Evolutionary conservation across 2,329 filamentous ascomycete genomes (phyloP).

Genomic region (Talaromyces marneffei): DNA sequence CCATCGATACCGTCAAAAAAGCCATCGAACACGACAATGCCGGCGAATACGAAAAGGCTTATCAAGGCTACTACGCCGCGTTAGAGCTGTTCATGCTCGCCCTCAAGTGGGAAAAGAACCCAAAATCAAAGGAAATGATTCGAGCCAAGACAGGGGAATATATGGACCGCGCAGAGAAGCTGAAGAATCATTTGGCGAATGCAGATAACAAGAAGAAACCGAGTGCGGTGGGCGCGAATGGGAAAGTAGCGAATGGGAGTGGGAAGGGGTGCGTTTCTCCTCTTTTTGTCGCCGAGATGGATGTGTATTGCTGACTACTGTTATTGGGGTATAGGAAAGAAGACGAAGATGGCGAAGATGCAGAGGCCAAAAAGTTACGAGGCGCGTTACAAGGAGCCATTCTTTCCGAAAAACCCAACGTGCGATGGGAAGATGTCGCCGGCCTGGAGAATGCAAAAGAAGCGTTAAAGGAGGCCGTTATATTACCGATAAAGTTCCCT

Average conservation of each 20-base stretch:
- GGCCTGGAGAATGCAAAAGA: conserved; percentile 93
- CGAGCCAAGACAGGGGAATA: conserved; percentile 91
- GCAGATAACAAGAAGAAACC: conserved; percentile 48
- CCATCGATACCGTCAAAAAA: conserved; percentile 94
- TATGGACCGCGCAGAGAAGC: conserved; percentile 97
- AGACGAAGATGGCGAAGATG: conserved; percentile 67
- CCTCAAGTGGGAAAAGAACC: conserved; percentile 99
- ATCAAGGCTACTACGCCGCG: conserved; percentile 90
- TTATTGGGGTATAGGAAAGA: conserved; percentile 34
- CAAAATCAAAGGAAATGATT: conserved; percentile 95
- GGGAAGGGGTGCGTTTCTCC: conserved; percentile 47
- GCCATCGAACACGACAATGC: conserved; percentile 95
- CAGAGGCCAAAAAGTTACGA: conserved; percentile 91
- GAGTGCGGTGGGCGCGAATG: conserved; percentile 48
- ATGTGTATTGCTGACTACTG: not conserved
- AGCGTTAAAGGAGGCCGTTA: conserved; percentile 93
- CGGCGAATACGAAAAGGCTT: conserved; percentile 94
- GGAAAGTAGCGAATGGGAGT: conserved; percentile 45
- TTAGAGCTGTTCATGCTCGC: conserved; percentile 98
- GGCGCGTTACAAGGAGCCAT: conserved; percentile 89
- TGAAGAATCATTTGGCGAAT: conserved; percentile 82
- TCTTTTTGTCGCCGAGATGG: not conserved
- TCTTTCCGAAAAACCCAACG: conserved; percentile 87
- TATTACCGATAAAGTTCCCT: conserved; percentile 96
- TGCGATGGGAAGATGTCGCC: conserved; percentile 97